These are phyloP conservation scores for Arabidopsis thaliana DNA, from an alignment of 345 rosid genomes.

Conservation along the genomic window TAIR10.1 NC_003075.7:13107501-13108000, in stretches of 20 bases:
- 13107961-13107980: slow-evolving; percentile 68
- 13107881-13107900: not conserved
- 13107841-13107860: slow-evolving; percentile 54
- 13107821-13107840: slow-evolving; percentile 83
- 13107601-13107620: not conserved
- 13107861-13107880: not conserved
- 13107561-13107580: slow-evolving; percentile 56
- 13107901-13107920: not conserved
- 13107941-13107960: slow-evolving; percentile 74
- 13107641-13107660: not conserved
- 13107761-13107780: slow-evolving; percentile 92
- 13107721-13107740: slow-evolving; percentile 88
- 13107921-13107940: slow-evolving; percentile 72
- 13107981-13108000: slow-evolving; percentile 82
- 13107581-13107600: not conserved
- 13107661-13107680: not conserved
- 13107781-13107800: slow-evolving; percentile 95
- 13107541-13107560: slow-evolving; percentile 78
- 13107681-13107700: not conserved
- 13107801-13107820: slow-evolving; percentile 78
- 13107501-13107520: slow-evolving; percentile 58
- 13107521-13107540: slow-evolving; percentile 71
- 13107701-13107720: slow-evolving; percentile 27
- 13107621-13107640: not conserved
- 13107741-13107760: slow-evolving; percentile 95